Percentiles rank a stretch among this genome's conserved stretches.
Evolutionary conservation across 352 stramenopile genomes (phyloP).

Genomic region (Globisporangium viniferum): DNA sequence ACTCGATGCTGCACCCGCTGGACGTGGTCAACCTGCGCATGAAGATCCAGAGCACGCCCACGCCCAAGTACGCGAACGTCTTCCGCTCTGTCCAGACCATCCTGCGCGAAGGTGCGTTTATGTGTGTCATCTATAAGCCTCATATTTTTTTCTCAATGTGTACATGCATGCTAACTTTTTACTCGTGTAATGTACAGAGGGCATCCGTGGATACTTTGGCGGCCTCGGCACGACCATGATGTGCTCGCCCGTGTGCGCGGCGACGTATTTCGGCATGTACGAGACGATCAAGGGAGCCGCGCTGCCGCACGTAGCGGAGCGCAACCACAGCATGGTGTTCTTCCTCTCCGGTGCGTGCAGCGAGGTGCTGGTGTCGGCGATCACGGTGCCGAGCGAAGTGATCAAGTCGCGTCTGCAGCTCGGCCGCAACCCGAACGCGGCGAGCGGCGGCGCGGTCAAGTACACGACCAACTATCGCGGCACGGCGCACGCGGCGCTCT

Average conservation of each 20-base stretch:
- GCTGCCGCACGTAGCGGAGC: conserved; percentile 37
- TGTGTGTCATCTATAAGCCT: not conserved
- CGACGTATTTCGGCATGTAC: conserved; percentile 78
- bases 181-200: conserved; percentile 30
- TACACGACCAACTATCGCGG: conserved; percentile 74
- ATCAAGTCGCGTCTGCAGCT: conserved; percentile 81
- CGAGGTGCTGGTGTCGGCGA: conserved; percentile 61
- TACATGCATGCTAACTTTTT: not conserved
- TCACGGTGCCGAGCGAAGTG: conserved; percentile 77
- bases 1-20: conserved; percentile 74
- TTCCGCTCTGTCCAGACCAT: conserved; percentile 60
- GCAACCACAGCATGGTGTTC: conserved; percentile 56
- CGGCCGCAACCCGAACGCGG: conserved; percentile 62
- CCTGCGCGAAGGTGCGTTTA: conserved; percentile 39
- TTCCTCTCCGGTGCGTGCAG: conserved; percentile 67
- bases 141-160: not conserved
- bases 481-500: conserved; percentile 52
- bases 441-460: conserved; percentile 61
- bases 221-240: conserved; percentile 72
- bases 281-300: conserved; percentile 64
- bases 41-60: conserved; percentile 64
- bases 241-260: conserved; percentile 65
- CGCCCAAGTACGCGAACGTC: conserved; percentile 61
- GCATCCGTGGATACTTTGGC: conserved; percentile 67
- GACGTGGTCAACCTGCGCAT: conserved; percentile 84